These are phyloP conservation scores for Protomyces lactucae-debilis DNA, from an alignment of 1,139 yeast species.

Conservation along the genomic window DNA sequence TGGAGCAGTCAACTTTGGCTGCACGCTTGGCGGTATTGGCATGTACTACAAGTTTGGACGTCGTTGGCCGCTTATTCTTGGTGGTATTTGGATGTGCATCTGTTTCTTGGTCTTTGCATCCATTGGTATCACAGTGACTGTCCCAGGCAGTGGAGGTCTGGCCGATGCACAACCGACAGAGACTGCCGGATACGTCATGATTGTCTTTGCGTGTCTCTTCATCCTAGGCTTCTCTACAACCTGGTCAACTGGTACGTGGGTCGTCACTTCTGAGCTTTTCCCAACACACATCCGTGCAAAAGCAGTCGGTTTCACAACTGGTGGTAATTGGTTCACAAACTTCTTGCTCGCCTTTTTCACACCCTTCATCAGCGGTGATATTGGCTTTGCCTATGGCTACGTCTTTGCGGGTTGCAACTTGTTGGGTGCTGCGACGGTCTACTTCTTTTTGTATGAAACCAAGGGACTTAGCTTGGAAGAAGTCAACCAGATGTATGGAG, in stretches of 20 bases:
- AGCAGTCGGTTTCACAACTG: constrained; percentile 70
- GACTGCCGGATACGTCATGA: constrained; percentile 61
- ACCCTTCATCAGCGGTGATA: constrained; percentile 59
- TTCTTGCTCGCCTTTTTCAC: constrained; percentile 72
- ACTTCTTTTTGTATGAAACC: constrained; percentile 66
- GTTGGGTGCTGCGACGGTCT: constrained; percentile 57
- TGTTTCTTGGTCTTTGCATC: constrained; percentile 65
- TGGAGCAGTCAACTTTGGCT: constrained; percentile 72
- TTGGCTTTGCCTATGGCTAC: constrained; percentile 66
- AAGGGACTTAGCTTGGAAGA: constrained; percentile 71
- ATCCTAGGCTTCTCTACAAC: constrained; percentile 79
- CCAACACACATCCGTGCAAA: constrained; percentile 75
- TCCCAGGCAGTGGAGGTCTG: constrained; percentile 40
- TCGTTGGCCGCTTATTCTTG: constrained; percentile 59
- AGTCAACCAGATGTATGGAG: constrained; percentile 33
- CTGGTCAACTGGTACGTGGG: constrained; percentile 73
- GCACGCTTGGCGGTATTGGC: constrained; percentile 64
- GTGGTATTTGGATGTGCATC: constrained; percentile 60
- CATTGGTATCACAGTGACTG: constrained; percentile 51
- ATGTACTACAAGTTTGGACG: constrained; percentile 68
- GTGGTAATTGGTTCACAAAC: constrained; percentile 70
- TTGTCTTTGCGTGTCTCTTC: constrained; percentile 70
- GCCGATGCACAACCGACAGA: constrained; percentile 34
- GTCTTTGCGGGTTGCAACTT: constrained; percentile 65
- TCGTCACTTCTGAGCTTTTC: constrained; percentile 70